Base-by-base conservation (phyloP, 2,329 filamentous ascomycete species). In the Aspergillus sp. region DNA sequence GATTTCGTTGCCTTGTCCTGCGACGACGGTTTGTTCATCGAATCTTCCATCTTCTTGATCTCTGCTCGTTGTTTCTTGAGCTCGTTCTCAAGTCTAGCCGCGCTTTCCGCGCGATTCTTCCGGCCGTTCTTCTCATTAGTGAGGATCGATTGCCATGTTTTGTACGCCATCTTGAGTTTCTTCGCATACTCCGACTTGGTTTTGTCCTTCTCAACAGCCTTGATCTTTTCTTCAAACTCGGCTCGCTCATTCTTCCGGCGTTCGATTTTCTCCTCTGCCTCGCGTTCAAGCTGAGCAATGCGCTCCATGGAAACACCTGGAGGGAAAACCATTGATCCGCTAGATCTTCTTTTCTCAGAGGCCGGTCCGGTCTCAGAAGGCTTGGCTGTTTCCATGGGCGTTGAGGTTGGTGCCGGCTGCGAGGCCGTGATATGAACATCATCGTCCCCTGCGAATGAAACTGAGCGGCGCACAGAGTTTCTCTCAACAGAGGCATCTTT, bases 401-500 rank as follows among this genome's bases (percentile, higher is more conserved):
- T 56, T n/a, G 59, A 56, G 19, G 53, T 60, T 9, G 65, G 49
- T 12, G 46, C 57, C 12, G 56, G 52, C 3, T 52, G 43, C 15
- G 61, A 59, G 8, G 31, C 40, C 8, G 58, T 48, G 27, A 55
- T 55, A 12, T 61, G 21, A 40, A 62, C 24, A 5, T 66, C 61
- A 11, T 63, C 63, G 9, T 54, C 60, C 8, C 67, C 68, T 5
- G 55, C 62, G 49, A 70, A 70, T 15, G 69, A 71, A 31, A 70
- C 66, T 3, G 68, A 70, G 21, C 66, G 66, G 9, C 62, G 58
- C 49, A 62, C 58, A 4, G 56, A 49, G 3, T 41, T 41, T 35
- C 51, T 55, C 12, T 65, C 60, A 17, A 54, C 50, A 2, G 62
- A 60, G 1, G 63, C 61, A 15, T 64, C 64, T 51, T 69, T 71